A percentile compares a stretch with the other conserved stretches of the same genome.
These are phyloP conservation scores for Hypsizygus marmoreus DNA, from an alignment of 768 basidiomycete genomes.

Conservation along the genomic window DNA sequence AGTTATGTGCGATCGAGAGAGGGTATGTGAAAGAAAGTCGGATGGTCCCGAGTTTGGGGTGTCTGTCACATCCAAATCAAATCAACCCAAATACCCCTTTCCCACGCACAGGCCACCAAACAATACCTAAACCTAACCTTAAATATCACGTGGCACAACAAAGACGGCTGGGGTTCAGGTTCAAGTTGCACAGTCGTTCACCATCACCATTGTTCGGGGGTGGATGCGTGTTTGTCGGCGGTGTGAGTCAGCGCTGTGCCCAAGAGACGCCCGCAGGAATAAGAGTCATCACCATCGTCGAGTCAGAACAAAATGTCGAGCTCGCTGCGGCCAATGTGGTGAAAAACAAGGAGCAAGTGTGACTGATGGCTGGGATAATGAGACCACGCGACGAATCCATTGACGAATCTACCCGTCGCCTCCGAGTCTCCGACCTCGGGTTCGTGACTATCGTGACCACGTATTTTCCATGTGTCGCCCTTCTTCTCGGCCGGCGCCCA, in stretches of 20 bases:
- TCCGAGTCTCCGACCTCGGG: constrained; percentile 9
- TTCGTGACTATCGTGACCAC: constrained; percentile 21
- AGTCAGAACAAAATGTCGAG: neutral
- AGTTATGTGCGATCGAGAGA: constrained; percentile 47
- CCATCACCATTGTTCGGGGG: neutral
- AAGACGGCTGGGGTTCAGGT: constrained; percentile 2
- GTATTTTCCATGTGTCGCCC: too few relatives aligned
- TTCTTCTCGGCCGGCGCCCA: too few relatives aligned
- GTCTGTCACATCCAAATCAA: constrained; percentile 47
- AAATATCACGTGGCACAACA: constrained; percentile 34
- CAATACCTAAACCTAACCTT: constrained; percentile 35
- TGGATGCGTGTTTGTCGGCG: neutral
- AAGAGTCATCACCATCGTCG: neutral
- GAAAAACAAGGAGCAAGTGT: constrained; percentile 22
- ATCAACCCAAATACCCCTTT: constrained; percentile 39
- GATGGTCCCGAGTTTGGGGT: constrained; percentile 45
- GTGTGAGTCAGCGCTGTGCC: neutral
- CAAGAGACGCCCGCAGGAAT: neutral
- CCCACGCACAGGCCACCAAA: constrained; percentile 53
- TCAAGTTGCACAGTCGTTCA: neutral
- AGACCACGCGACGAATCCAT: constrained; percentile 14
- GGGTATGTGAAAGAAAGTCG: constrained; percentile 52
- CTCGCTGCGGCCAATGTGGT: constrained; percentile 17
- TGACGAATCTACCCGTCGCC: constrained; percentile 5
- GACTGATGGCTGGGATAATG: constrained; percentile 23